Conservation (phyloP, 495 filamentous ascomycete species). For the Penicillium malachiteum region DNA sequence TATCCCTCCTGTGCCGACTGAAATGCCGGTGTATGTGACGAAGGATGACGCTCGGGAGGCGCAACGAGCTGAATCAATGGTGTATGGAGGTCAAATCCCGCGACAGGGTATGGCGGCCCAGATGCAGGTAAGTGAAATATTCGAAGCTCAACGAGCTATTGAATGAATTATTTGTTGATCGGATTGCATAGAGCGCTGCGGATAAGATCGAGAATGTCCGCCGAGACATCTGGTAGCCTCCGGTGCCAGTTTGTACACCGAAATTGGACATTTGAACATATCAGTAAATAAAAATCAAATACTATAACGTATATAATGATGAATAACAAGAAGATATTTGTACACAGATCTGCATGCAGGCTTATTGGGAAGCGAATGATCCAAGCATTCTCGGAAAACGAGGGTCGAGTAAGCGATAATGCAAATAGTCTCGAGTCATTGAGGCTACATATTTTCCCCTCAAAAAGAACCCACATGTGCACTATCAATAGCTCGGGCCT, state of each 20-base stretch:
- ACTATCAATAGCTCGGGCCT: neutral
- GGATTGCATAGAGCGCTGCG: constrained; percentile 29
- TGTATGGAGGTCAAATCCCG: constrained; percentile 33
- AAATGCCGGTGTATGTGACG: constrained; percentile 29
- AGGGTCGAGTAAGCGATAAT: too few species aligned
- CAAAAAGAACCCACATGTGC: too few species aligned
- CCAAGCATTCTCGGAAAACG: too few species aligned
- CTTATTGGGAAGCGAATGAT: too few species aligned
- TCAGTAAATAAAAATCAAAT: neutral
- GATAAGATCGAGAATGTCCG: constrained; percentile 31
- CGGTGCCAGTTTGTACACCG: neutral
- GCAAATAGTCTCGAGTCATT: too few species aligned
- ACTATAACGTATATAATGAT: neutral
- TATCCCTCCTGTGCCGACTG: constrained; percentile 20
- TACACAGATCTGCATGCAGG: neutral
- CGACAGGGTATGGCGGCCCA: constrained; percentile 30
- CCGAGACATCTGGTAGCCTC: constrained; percentile 7
- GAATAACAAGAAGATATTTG: neutral
- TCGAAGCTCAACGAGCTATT: constrained; percentile 1
- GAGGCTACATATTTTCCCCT: too few species aligned
- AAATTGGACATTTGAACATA: neutral
- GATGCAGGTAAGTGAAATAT: constrained; percentile 30
- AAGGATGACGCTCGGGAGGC: constrained; percentile 37
- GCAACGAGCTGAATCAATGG: constrained; percentile 30
- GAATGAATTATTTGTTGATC: constrained; percentile 5